These are phyloP conservation scores for Trichoderma aggressivum DNA, from an alignment of 2,329 filamentous ascomycete species.

Conservation along the genomic window DNA sequence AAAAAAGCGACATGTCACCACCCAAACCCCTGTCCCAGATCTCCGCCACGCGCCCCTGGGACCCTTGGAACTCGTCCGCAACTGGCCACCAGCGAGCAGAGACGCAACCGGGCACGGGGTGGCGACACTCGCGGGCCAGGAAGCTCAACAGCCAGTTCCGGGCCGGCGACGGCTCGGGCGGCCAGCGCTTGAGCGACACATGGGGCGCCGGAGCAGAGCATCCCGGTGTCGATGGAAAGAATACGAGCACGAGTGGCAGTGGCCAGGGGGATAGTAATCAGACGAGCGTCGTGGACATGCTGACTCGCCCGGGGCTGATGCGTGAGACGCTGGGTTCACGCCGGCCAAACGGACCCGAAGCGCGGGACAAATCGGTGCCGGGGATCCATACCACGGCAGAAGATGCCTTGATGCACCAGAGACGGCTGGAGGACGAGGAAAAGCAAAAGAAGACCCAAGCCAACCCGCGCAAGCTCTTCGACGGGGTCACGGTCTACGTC, in stretches of 20 bases:
- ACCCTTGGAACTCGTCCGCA: conserved; percentile 70
- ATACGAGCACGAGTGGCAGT: conserved; percentile 18
- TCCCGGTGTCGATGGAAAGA: conserved; percentile 41
- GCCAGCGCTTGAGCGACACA: conserved; percentile 59
- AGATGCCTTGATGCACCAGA: conserved; percentile 23
- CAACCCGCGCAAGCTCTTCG: conserved; percentile 54
- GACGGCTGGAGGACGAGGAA: conserved; percentile 44
- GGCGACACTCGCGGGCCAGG: conserved; percentile 65
- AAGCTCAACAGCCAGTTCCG: conserved; percentile 71
- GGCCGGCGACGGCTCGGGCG: conserved; percentile 50
- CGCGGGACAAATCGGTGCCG: background rate
- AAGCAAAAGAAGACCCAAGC: conserved; percentile 42
- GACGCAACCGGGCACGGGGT: conserved; percentile 59
- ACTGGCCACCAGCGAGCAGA: conserved; percentile 79
- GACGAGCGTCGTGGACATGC: conserved; percentile 53
- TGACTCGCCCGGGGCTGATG: conserved; percentile 40
- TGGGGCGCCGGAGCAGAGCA: conserved; percentile 62
- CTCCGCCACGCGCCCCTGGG: conserved; percentile 50
- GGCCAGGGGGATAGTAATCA: conserved; percentile 35
- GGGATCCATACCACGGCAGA: background rate
- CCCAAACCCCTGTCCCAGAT: conserved; percentile 29
- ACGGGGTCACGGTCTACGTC: conserved; percentile 72
- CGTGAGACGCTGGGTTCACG: conserved; percentile 15
- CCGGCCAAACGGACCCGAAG: background rate
- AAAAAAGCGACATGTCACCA: conserved; percentile 16